Conservation (phyloP, 805 yeast species). For the Lachancea lanzarotensis region DNA sequence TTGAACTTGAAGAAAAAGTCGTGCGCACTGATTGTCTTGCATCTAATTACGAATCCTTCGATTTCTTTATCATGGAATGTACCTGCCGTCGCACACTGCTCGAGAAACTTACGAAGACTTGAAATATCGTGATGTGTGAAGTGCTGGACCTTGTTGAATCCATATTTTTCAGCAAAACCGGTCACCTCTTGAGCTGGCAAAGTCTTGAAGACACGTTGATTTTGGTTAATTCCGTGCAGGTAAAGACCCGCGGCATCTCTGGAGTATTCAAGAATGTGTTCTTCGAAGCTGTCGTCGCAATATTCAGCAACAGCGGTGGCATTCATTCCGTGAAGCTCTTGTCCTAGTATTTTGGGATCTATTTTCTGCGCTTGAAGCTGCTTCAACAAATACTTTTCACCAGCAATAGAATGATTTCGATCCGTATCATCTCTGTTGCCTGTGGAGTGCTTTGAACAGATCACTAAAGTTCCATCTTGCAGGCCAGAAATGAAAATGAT, state of each 20-base stretch:
- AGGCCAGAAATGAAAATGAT: conserved; percentile 77
- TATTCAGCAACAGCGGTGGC: conserved; percentile 86
- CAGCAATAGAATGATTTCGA: conserved; percentile 71
- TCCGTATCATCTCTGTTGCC: conserved; percentile 52
- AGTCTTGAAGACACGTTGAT: conserved; percentile 58
- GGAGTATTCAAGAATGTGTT: conserved; percentile 76
- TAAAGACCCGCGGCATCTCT: conserved; percentile 71
- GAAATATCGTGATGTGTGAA: conserved; percentile 35
- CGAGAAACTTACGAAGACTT: conserved; percentile 45
- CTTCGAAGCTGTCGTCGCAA: conserved; percentile 91
- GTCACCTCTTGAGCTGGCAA: conserved; percentile 54
- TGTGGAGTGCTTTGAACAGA: conserved; percentile 87
- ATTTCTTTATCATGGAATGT: conserved; percentile 63
- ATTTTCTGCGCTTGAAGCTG: conserved; percentile 44
- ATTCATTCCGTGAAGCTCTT: conserved; percentile 41
- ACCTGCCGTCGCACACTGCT: conserved; percentile 57
- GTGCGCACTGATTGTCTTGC: conserved; percentile 32
- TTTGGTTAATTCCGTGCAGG: conserved; percentile 79
- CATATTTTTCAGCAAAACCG: conserved; percentile 57
- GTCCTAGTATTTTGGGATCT: conserved; percentile 48
- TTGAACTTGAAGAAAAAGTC: conserved; percentile 81
- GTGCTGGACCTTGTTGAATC: conserved; percentile 57
- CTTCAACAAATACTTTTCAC: conserved; percentile 47
- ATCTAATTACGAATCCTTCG: conserved; percentile 91
- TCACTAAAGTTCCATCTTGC: conserved; percentile 67